phyloP scores from a whole-genome alignment of 2,329 filamentous ascomycete species.

The Sclerotinia sclerotiorum region DNA sequence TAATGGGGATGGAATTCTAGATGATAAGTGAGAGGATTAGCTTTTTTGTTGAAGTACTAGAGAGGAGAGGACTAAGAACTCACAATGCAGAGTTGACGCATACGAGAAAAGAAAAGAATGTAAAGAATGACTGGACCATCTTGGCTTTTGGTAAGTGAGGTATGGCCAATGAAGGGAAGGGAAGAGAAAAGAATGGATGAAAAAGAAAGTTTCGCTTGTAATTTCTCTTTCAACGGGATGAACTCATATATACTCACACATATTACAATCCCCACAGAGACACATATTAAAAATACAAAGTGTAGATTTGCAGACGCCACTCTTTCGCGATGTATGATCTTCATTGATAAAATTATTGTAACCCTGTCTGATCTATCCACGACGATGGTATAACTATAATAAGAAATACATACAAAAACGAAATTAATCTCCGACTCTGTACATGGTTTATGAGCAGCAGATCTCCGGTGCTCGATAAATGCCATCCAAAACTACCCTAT shows the following conservation, averaged over 20 bases:
- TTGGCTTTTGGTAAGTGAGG: background rate
- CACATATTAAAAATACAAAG: background rate
- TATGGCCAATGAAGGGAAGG: background rate
- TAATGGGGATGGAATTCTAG: background rate
- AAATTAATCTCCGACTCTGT: background rate
- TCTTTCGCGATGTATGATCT: background rate
- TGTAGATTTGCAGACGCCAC: background rate
- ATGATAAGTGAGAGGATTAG: background rate
- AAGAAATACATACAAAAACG: background rate
- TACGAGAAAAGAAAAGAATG: background rate
- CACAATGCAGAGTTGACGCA: constrained; percentile 8
- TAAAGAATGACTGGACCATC: constrained; percentile 5
- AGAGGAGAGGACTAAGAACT: no score
- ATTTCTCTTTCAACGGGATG: background rate
- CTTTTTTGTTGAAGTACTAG: background rate
- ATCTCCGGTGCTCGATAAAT: background rate
- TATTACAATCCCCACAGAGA: background rate
- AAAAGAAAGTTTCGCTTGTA: background rate
- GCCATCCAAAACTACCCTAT: background rate
- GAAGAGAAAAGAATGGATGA: background rate
- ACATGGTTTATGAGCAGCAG: background rate
- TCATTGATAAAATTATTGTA: background rate
- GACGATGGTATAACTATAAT: background rate
- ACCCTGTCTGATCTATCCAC: background rate
- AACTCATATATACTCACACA: background rate